Conservation (phyloP, 768 basidiomycete species). For the Kwoniella sp. region DNA sequence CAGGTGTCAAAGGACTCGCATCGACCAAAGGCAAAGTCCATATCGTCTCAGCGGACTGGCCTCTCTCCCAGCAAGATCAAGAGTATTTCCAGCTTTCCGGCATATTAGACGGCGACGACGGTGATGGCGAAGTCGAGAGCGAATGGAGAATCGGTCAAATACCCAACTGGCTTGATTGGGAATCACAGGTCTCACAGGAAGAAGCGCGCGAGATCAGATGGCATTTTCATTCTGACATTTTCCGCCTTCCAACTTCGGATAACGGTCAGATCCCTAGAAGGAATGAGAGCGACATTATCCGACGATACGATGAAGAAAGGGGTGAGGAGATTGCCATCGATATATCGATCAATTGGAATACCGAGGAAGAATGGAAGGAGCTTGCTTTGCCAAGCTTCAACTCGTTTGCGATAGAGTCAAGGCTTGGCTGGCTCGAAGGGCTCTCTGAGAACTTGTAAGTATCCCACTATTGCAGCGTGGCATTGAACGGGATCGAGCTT, state of each 20-base stretch:
- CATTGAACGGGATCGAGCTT: neutral
- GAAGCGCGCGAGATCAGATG: slow-evolving; percentile 24
- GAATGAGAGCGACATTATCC: neutral
- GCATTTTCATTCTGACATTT: slow-evolving; percentile 53
- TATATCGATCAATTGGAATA: slow-evolving; percentile 3
- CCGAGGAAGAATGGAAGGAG: slow-evolving; percentile 41
- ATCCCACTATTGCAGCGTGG: too few species aligned
- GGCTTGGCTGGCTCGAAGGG: slow-evolving; percentile 44
- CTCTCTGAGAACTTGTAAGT: slow-evolving; percentile 50
- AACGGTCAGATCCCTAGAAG: neutral
- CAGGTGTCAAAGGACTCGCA: slow-evolving; percentile 26
- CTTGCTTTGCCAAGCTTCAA: slow-evolving; percentile 46
- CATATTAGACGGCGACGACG: neutral
- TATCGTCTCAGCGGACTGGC: slow-evolving; percentile 47
- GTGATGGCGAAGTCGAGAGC: neutral
- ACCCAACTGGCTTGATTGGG: slow-evolving; percentile 47
- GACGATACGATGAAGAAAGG: neutral
- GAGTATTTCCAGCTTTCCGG: neutral
- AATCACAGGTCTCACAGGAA: neutral
- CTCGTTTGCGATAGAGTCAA: slow-evolving; percentile 50
- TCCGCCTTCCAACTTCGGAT: slow-evolving; percentile 27
- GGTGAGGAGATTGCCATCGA: neutral
- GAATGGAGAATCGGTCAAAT: slow-evolving; percentile 47
- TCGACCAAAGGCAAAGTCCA: slow-evolving; percentile 37
- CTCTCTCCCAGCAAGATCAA: slow-evolving; percentile 1